Evolutionary conservation across 1,284 basidiomycete genomes (phyloP), one percentile per base, ranked within the genome.

Genomic region (Ganoderma resinaceum): DNA sequence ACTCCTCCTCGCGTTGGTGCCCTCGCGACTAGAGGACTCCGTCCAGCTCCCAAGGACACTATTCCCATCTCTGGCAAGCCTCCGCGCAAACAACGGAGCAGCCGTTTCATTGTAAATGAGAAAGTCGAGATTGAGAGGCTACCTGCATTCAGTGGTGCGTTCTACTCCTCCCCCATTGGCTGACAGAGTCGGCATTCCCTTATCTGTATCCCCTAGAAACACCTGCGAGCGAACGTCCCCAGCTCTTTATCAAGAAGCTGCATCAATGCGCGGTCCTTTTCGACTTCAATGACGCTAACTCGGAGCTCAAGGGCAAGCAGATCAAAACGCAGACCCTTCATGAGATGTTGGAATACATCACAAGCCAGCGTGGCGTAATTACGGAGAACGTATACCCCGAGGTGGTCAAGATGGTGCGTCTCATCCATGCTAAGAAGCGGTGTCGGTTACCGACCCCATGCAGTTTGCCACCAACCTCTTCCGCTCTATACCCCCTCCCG

Each of bases 321-420:
- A 94, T 99, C 84, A 99, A 99, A 85, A 95, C 97, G 1, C 95
- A 98, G 78, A 96, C 98, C 5, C 83, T 99, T 65, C 96, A 98
- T 75, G 98, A 99, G 84, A 96, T 99, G 95, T 88, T 99, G 78
- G 98, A 99, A 78, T 99, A 99, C 82, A 98, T 99, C 80, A 99
- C 97, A 64, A 96, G 94, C 62, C 96, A 98, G 81, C 90, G 96
- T 71, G 94, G 95, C 71, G 96, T 99, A 75, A 98, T 99, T 78
- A 98, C 96, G 62, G 98, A 99, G 81, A 90, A 88, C 76, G 88
- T 99, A 89, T 99, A 99, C 88, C 98, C 98, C 62, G 98, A 99
- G 86, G 97, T 99, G 71, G 95, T 99, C 75, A 91, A 91, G 80
- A 99, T 99, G 98, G 96, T 95, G 73, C 73, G 91, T 82, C 8